Evolutionary conservation across 1,139 yeast genomes (phyloP), one percentile per base, ranked within the genome.

Genomic region (Taphrina populina): DNA sequence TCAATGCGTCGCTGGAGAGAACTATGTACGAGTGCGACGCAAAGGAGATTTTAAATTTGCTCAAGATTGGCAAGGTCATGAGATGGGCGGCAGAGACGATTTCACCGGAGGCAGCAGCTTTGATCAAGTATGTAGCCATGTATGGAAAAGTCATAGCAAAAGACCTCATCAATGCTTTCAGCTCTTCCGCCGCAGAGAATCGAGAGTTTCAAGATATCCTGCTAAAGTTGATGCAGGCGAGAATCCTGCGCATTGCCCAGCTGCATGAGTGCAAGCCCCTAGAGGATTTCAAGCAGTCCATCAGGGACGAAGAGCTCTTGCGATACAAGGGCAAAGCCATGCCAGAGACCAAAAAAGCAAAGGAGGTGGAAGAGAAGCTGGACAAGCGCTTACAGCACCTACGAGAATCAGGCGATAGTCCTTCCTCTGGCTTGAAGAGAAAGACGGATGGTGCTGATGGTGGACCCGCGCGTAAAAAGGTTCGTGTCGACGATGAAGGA

Each of bases 41-140:
- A 54, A 32, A 27, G 15, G 54, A 58, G 37, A 45, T 58, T 5
- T 20, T 39, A 15, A 36, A 32, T 29, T 27, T 58, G 7, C n/a
- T 45, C 8, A 47, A 59, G 15, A 37, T 34, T 8, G 60, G 60
- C 0, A 43, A 20, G 15, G 56, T 34, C 32, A 39, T 58, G 29
- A 45, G 35, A 26, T 39, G 46, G 20, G 34, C 57, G n/a, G 44
- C 58, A 4, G 34, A 37, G 27, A 41, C 26, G n/a, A 33, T 36
- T 15, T 34, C 54, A 4, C 34, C 37, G n/a, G 52, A 59, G 23
- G 72, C 78, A 26, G 85, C 90, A 0, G 83, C 83, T 60, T 78
- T 88, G 34, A 74, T 86, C n/a, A 88, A 85, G 64, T 87, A 84
- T 64, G 73, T 88, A 49, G 73, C 47, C 19, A 43, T 43, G 17